Evolutionary conservation across 106 monocot genomes (phyloP).

Genomic region (Allium cepa): DNA sequence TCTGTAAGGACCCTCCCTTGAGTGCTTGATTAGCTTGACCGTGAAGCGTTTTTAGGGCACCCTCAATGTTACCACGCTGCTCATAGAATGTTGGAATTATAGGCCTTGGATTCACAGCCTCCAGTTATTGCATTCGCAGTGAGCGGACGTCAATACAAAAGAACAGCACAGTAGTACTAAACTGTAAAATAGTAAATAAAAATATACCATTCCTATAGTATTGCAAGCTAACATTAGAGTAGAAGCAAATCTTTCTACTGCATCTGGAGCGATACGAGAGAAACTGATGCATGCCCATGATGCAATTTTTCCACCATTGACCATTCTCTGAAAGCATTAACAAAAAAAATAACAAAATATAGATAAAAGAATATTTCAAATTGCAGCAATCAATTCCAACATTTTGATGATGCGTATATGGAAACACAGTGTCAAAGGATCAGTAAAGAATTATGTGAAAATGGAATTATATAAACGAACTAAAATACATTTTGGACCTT

Average conservation of each 20-base stretch:
- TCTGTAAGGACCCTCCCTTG: conserved; percentile 22
- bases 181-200: neutral
- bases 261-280: conserved; percentile 11
- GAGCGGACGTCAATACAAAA: neutral
- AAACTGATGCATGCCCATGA: conserved; percentile 55
- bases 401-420: neutral
- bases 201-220: conserved; percentile 52
- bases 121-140: neutral
- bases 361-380: neutral
- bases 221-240: conserved; percentile 31
- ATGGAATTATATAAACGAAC: neutral
- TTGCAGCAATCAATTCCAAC: neutral
- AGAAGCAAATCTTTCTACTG: conserved; percentile 21
- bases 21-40: neutral
- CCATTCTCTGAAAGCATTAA: conserved; percentile 25
- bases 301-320: conserved; percentile 25
- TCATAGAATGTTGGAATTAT: neutral
- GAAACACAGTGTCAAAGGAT: neutral
- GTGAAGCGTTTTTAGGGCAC: neutral
- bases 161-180: neutral
- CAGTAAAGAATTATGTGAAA: neutral
- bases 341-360: neutral
- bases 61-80: conserved; percentile 16
- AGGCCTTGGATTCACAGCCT: conserved; percentile 19
- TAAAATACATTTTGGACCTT: conserved; percentile 10